Base-by-base conservation (phyloP, 768 basidiomycete genomes). In the Leucocoprinus sp. region DNA sequence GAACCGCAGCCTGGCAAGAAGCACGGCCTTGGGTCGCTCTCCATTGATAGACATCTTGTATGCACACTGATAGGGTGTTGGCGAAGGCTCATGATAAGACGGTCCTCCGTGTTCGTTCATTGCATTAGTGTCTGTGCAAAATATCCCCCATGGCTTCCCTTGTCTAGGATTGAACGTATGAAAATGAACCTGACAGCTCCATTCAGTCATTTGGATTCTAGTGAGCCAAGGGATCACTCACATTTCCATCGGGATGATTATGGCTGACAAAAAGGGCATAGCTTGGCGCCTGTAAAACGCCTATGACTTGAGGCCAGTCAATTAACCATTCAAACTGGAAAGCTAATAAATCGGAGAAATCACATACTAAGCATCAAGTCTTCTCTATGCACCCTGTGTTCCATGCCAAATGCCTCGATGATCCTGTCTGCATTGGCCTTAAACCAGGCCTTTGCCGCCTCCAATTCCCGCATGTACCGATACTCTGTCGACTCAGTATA, bases 201-300 rank as follows among this genome's bases (percentile, higher is more conserved):
- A 28, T 35, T 37, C 35, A 44, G 17, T 23, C 31, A 3, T 11
- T 31, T 22, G 2, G 24, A 14, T 14, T 19, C 14, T 36, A 18
- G 46, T 42, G 22, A 46, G 41, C 7, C 17, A 49, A 4, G n/a
- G 42, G 31, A n/a, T 12, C 24, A 55, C 60, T 43, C 49, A 66
- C 64, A 43, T 64, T 61, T 31, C 63, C 62, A 42, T 64, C 60
- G 9, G 64, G 75, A 60, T 86, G 82, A 48, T 68, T 67, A 50
- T 87, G 82, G 54, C 82, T 83, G 28, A 89, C 85, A 51, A 88
- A 80, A 19, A 86, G 62, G 0, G 78, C 87, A 60, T 85, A 84
- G 45, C 84, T 81, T 0, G 77, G 71, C 5, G 87, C 74, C 37
- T 77, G 74, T 3, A 92, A 67, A 0, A 82, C 72, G 3, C 88